Percentiles rank a stretch among this genome's conserved stretches.
phyloP scores from a whole-genome alignment of 352 stramenopile species.

The Phytophthora citrophthora region DNA sequence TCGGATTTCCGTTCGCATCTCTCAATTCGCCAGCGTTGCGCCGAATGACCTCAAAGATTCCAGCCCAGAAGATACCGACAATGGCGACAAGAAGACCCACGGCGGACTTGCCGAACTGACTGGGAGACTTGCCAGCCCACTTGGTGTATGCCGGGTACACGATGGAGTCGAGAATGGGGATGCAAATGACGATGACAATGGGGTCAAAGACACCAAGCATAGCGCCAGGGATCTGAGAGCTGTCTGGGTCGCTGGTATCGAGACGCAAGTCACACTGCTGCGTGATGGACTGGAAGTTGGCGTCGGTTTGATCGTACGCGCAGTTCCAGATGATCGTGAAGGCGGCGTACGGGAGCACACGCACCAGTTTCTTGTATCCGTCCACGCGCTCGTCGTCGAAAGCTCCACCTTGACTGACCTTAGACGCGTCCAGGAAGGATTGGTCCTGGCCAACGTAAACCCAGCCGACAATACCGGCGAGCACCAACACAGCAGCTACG shows the following conservation, averaged over 20 bases:
- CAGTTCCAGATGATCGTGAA: slow-evolving; percentile 73
- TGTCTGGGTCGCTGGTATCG: slow-evolving; percentile 39
- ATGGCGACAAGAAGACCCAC: slow-evolving; percentile 38
- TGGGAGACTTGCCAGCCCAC: slow-evolving; percentile 31
- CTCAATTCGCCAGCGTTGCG: slow-evolving; percentile 50
- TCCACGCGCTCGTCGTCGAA: slow-evolving; percentile 54
- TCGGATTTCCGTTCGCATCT: slow-evolving; percentile 37
- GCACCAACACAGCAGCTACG: slow-evolving; percentile 32
- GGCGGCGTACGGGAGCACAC: slow-evolving; percentile 53
- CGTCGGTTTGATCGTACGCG: slow-evolving; percentile 69
- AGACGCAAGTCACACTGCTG: slow-evolving; percentile 73
- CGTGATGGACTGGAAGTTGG: slow-evolving; percentile 54
- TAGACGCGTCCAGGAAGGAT: slow-evolving; percentile 50
- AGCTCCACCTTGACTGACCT: slow-evolving; percentile 36
- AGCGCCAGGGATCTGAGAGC: slow-evolving; percentile 58
- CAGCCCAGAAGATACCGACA: slow-evolving; percentile 46
- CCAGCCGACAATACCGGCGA: slow-evolving; percentile 43
- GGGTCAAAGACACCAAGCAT: slow-evolving; percentile 62
- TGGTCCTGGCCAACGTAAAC: slow-evolving; percentile 41
- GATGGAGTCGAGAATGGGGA: slow-evolving; percentile 45
- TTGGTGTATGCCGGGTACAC: slow-evolving; percentile 50
- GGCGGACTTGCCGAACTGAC: slow-evolving; percentile 43
- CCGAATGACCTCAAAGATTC: slow-evolving; percentile 60
- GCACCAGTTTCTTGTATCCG: slow-evolving; percentile 56
- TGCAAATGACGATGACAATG: slow-evolving; percentile 46